Conservation (phyloP, 306 rosid species). For the Senna tora region DNA sequence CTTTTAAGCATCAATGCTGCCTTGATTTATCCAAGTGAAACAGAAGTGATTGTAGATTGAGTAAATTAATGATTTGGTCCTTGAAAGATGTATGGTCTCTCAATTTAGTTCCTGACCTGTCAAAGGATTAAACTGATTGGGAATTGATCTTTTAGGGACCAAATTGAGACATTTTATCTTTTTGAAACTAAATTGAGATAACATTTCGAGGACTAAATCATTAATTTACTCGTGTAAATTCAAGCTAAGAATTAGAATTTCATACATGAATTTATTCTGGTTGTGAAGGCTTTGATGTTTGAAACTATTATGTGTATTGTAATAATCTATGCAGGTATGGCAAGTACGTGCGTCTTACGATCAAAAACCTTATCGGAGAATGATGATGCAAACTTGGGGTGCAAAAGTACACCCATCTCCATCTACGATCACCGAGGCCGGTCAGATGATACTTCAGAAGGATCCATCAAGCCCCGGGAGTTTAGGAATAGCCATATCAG, state of each 20-base stretch:
- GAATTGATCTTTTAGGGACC: no score
- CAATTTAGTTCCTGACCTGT: no score
- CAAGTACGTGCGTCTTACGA: slow-evolving; percentile 95
- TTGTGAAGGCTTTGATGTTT: neutral
- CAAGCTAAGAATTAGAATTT: slow-evolving; percentile 12
- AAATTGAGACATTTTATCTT: no score
- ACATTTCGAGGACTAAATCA: no score
- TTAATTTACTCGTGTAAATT: no score
- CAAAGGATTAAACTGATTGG: no score
- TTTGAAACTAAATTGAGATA: no score
- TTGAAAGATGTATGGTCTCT: no score
- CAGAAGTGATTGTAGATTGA: no score
- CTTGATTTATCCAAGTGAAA: neutral
- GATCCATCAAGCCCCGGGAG: slow-evolving; percentile 92
- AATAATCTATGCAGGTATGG: slow-evolving; percentile 69
- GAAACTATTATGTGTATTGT: slow-evolving; percentile 16
- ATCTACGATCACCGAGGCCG: slow-evolving; percentile 71
- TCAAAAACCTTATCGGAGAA: slow-evolving; percentile 79
- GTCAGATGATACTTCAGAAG: slow-evolving; percentile 61
- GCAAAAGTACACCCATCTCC: slow-evolving; percentile 95
- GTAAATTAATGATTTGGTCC: no score
- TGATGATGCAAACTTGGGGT: slow-evolving; percentile 99
- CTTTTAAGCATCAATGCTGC: neutral
- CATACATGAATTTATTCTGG: neutral
- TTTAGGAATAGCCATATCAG: slow-evolving; percentile 95